Evolutionary conservation across 371 early-diverging fungal genomes (phyloP).

Genomic region (Syncephalastrum sp.): DNA sequence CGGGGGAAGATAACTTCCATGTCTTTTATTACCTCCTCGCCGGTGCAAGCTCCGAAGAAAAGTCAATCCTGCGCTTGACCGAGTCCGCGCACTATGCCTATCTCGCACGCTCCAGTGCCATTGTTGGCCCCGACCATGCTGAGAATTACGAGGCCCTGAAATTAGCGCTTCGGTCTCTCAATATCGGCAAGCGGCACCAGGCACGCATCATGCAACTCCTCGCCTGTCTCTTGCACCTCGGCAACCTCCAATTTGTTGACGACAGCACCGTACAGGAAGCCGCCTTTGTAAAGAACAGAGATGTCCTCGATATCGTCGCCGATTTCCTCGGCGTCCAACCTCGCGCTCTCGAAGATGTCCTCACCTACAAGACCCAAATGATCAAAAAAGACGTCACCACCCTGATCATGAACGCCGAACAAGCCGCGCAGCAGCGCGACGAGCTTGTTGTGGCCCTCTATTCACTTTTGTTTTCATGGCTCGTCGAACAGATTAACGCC

Average conservation of each 20-base stretch:
- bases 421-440: conserved; percentile 77
- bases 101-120: conserved; percentile 11
- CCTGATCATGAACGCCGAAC: conserved; percentile 73
- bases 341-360: conserved; percentile 70
- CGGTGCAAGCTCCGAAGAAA: conserved; percentile 41
- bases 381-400: conserved; percentile 84
- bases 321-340: conserved; percentile 86
- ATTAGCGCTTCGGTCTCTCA: conserved; percentile 72
- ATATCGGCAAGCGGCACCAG: conserved; percentile 75
- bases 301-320: conserved; percentile 74
- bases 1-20: conserved; percentile 87
- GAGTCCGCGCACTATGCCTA: conserved; percentile 28
- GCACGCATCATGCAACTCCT: conserved; percentile 83
- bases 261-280: conserved; percentile 59
- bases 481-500: conserved; percentile 88
- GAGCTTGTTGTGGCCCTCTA: conserved; percentile 76
- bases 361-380: conserved; percentile 82
- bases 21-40: conserved; percentile 87
- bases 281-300: conserved; percentile 68
- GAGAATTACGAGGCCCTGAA: conserved; percentile 64
- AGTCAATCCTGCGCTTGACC: conserved; percentile 28
- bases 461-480: conserved; percentile 82
- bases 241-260: conserved; percentile 78
- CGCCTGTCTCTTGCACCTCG: conserved; percentile 84
- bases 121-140: conserved; percentile 26